A percentile compares a stretch with the other conserved stretches of the same genome.
Conservation (phyloP, 2,329 filamentous ascomycete genomes). For the Colletotrichum gigasporum region DNA sequence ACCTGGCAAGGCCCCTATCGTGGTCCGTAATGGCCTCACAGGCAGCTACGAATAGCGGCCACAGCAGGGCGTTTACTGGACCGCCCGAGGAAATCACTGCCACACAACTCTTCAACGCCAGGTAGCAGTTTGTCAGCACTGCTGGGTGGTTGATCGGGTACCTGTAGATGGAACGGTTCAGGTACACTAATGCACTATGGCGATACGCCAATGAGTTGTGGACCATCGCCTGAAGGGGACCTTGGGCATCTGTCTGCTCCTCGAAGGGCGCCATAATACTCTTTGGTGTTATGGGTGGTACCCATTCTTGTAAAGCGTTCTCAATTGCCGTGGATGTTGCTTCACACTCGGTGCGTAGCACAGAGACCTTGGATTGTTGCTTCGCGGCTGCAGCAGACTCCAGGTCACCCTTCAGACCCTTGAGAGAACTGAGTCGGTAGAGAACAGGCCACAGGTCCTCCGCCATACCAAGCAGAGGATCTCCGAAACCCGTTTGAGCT, state of each 20-base stretch:
- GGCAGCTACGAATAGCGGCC: constrained; percentile 70
- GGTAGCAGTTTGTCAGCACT: constrained; percentile 62
- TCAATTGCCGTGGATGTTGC: constrained; percentile 63
- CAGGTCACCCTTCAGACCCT: constrained; percentile 61
- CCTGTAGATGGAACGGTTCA: constrained; percentile 62
- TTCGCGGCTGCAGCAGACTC: constrained; percentile 58
- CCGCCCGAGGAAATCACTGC: constrained; percentile 63
- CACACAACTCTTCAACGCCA: constrained; percentile 61
- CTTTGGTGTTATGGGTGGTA: constrained; percentile 57
- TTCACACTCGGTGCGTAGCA: constrained; percentile 59
- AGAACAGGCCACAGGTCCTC: constrained; percentile 71
- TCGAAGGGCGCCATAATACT: constrained; percentile 31
- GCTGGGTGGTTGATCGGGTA: constrained; percentile 54
- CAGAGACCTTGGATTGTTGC: no score
- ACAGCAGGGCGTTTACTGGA: constrained; percentile 70
- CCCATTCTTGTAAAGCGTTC: constrained; percentile 62
- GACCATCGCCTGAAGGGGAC: constrained; percentile 60
- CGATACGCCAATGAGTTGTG: constrained; percentile 68
- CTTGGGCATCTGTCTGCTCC: constrained; percentile 44
- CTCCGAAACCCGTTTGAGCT: constrained; percentile 61
- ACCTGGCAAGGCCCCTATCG: constrained; percentile 61
- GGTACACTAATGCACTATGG: constrained; percentile 64
- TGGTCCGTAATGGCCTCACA: constrained; percentile 63
- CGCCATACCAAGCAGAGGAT: constrained; percentile 68
- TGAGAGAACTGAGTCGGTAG: constrained; percentile 65